Base-by-base conservation (phyloP, 2,329 filamentous ascomycete genomes). In the Phoma herbarum region DNA sequence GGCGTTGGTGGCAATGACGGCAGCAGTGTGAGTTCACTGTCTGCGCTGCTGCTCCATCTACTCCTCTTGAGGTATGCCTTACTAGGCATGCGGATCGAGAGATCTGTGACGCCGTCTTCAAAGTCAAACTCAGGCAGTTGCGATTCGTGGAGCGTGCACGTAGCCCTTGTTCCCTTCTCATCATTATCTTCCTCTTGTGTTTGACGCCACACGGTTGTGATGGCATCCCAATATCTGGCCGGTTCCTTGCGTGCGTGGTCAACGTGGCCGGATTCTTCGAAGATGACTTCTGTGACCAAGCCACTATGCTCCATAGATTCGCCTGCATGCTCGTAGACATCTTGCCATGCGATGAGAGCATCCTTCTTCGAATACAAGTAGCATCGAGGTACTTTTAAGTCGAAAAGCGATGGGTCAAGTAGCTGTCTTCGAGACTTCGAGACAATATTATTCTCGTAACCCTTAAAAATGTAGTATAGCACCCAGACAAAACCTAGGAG, bases 331-430 rank as follows among this genome's bases (percentile, higher is more conserved):
- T 75, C 75, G 59, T 84, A 82, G 0, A 88, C 80, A 50, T 87
- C 84, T 60, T 81, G 61, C 73, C 80, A 85, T 2, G 73, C 65
- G 22, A 88, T 86, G 23, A 88, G 75, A 18, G 82, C 78, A 58
- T 88, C 86, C 26, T 79, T 80, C 62, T 82, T 82, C 54, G 83
- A 85, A 67, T 86, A 88, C 3, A 87, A 63, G 65, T 85, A 88
- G 55, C 86, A 66, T 41, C 82, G 76, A 25, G 79, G 78, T 0
- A 81, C 76, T 0, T 47, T 43, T 2, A 47, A 49, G 37, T 67
- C 61, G 56, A 68, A 71, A 10, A 59, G 57, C 6, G 10, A 16
- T 12, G 68, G 52, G 35, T 70, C 60, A 3, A 61, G 35, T 3
- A 69, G 20, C 9, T 63, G 58, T 12, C 49, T 39, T 22, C 67